Percentiles rank a stretch among this genome's conserved stretches.
phyloP scores from a whole-genome alignment of 2,329 filamentous ascomycete genomes.

The Diaporthe amygdali region DNA sequence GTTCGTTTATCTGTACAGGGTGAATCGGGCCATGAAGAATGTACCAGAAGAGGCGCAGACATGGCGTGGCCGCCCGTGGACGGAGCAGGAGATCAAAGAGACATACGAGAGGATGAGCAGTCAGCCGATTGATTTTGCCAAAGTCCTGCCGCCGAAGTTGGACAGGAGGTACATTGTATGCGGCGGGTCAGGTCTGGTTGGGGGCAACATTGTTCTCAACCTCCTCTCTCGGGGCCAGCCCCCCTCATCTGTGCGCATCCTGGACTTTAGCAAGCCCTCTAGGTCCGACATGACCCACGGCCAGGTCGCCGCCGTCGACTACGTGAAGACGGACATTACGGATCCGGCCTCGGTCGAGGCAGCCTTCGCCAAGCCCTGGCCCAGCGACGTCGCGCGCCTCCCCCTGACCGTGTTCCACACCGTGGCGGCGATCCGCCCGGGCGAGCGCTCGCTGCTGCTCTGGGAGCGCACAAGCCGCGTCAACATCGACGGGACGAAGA shows the following conservation, averaged over 20 bases:
- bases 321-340: conserved; percentile 50
- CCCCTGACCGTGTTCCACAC: conserved; percentile 58
- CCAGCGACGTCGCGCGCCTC: conserved; percentile 39
- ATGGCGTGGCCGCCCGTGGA: conserved; percentile 41
- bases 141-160: conserved; percentile 44
- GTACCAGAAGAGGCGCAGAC: conserved; percentile 42
- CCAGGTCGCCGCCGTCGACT: conserved; percentile 39
- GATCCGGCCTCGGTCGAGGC: conserved; percentile 40
- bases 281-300: conserved; percentile 44
- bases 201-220: conserved; percentile 53
- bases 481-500: conserved; percentile 55
- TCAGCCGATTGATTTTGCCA: conserved; percentile 43
- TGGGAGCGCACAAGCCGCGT: conserved; percentile 52
- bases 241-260: conserved; percentile 50
- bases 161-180: conserved; percentile 51
- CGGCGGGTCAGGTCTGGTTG: conserved; percentile 51
- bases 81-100: conserved; percentile 38
- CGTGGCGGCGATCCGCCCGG: conserved; percentile 57
- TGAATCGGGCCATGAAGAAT: conserved; percentile 42
- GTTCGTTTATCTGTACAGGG: conserved; percentile 40
- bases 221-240: conserved; percentile 52
- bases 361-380: conserved; percentile 51
- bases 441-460: conserved; percentile 50
- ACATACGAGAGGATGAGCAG: conserved; percentile 41
- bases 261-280: conserved; percentile 49